Percentiles rank a stretch among this genome's conserved stretches.
Evolutionary conservation across 2,329 filamentous ascomycete species (phyloP).

Genomic region (Aspergillus clavatus): DNA sequence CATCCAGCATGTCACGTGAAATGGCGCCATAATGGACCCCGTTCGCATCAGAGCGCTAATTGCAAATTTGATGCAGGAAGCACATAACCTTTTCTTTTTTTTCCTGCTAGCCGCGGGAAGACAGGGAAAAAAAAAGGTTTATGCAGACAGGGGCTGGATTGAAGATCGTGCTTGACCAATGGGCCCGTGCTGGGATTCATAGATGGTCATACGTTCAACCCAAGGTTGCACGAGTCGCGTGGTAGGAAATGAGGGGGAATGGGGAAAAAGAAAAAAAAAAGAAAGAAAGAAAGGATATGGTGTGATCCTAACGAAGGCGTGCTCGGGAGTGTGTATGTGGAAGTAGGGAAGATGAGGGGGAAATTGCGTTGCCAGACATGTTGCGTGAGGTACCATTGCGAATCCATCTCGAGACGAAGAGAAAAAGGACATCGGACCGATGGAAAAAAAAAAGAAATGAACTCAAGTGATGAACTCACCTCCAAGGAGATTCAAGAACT

Average conservation of each 20-base stretch:
- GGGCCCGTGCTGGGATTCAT: constrained; percentile 12
- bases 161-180: constrained; percentile 6
- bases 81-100: constrained; percentile 9
- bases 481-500: constrained; percentile 40
- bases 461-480: constrained; percentile 40
- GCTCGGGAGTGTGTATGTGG: no score
- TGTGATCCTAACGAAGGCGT: no score
- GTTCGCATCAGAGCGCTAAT: constrained; percentile 19
- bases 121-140: constrained; percentile 5
- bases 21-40: constrained; percentile 29
- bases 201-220: constrained; percentile 1
- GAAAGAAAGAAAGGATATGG: constrained; percentile 2
- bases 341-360: no score
- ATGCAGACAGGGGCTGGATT: constrained; percentile 6
- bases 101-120: constrained; percentile 9
- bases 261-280: constrained; percentile 3
- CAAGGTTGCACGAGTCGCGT: neutral
- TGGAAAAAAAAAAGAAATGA: constrained; percentile 7
- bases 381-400: neutral
- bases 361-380: no score
- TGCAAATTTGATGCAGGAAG: constrained; percentile 5
- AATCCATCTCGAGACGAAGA: constrained; percentile 3
- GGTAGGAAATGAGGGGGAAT: neutral
- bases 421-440: neutral
- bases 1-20: constrained; percentile 34